These are phyloP conservation scores for Teunomyces gatunensis DNA, from an alignment of 805 yeast species.

Conservation along the genomic window DNA sequence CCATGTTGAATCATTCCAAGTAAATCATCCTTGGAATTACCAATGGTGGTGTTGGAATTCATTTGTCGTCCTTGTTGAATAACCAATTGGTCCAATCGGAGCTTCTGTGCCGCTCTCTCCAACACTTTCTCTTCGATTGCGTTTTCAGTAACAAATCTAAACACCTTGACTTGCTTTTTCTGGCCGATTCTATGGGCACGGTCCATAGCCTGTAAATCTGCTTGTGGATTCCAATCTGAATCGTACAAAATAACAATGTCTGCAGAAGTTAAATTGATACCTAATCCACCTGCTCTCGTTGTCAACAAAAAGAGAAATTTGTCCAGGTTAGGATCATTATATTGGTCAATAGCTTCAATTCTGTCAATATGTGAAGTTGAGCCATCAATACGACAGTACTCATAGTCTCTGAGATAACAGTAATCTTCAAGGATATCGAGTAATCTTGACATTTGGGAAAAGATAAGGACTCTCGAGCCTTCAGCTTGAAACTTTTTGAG, in stretches of 20 bases:
- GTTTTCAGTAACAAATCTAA: conserved; percentile 88
- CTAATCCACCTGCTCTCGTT: conserved; percentile 96
- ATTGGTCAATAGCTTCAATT: conserved; percentile 88
- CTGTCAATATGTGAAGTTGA: conserved; percentile 91
- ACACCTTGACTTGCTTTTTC: conserved; percentile 91
- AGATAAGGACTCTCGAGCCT: conserved; percentile 88
- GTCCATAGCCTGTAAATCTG: conserved; percentile 97
- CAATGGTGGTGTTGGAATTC: conserved; percentile 45
- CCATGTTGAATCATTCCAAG: conserved; percentile 97
- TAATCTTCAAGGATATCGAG: conserved; percentile 91
- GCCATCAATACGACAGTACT: conserved; percentile 92
- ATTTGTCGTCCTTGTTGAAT: conserved; percentile 83
- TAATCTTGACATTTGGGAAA: conserved; percentile 90
- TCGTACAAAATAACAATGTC: conserved; percentile 87
- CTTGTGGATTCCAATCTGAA: conserved; percentile 98
- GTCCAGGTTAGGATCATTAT: conserved; percentile 74
- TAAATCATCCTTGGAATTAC: conserved; percentile 77
- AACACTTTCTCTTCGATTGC: conserved; percentile 96
- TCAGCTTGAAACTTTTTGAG: conserved; percentile 65
- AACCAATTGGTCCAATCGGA: conserved; percentile 89
- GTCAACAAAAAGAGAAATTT: conserved; percentile 85
- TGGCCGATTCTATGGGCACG: conserved; percentile 98
- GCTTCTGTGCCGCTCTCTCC: conserved; percentile 93
- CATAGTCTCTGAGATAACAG: conserved; percentile 77
- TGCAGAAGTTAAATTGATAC: conserved; percentile 89